phyloP scores from a whole-genome alignment of 306 rosid genomes.

The Abrus pulchellus region DNA sequence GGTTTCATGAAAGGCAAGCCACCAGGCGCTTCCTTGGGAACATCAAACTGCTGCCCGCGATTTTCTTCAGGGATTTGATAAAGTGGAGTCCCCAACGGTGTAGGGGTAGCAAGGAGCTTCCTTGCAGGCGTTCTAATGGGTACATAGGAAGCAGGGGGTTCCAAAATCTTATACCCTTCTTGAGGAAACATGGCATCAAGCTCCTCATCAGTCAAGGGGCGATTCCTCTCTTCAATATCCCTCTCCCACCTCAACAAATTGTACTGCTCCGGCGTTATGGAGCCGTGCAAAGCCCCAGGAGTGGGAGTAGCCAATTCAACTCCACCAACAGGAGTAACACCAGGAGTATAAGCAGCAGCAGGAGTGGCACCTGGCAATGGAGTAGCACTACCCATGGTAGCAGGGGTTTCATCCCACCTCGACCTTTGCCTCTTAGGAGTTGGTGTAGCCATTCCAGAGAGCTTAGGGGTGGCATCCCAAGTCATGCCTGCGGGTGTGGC shows the following conservation, averaged over 20 bases:
- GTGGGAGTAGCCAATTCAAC: slow-evolving; percentile 52
- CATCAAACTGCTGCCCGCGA: slow-evolving; percentile 52
- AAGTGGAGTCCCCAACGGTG: slow-evolving; percentile 50
- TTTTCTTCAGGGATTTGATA: slow-evolving; percentile 55
- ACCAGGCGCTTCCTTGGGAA: slow-evolving; percentile 51
- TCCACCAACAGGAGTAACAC: slow-evolving; percentile 56
- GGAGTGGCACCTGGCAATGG: slow-evolving; percentile 54
- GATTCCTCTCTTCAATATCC: slow-evolving; percentile 57
- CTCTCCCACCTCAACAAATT: slow-evolving; percentile 60
- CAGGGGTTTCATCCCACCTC: slow-evolving; percentile 56
- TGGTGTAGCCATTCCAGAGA: slow-evolving; percentile 50
- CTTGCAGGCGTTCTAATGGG: slow-evolving; percentile 55
- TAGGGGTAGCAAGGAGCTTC: slow-evolving; percentile 56
- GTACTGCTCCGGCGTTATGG: slow-evolving; percentile 51
- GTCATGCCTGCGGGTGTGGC: slow-evolving; percentile 49
- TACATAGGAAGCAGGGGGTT: slow-evolving; percentile 52
- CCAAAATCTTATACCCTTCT: slow-evolving; percentile 55
- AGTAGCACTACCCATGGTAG: slow-evolving; percentile 55
- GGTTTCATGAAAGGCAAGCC: slow-evolving; percentile 57
- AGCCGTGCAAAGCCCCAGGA: slow-evolving; percentile 47
- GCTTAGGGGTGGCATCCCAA: slow-evolving; percentile 56
- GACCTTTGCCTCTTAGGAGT: slow-evolving; percentile 54
- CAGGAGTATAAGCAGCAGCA: slow-evolving; percentile 51
- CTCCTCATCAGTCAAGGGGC: slow-evolving; percentile 57
- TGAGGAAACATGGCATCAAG: slow-evolving; percentile 56